Evolutionary conservation across 495 filamentous ascomycete species (phyloP).

Genomic region (Schizothecium vesticola): DNA sequence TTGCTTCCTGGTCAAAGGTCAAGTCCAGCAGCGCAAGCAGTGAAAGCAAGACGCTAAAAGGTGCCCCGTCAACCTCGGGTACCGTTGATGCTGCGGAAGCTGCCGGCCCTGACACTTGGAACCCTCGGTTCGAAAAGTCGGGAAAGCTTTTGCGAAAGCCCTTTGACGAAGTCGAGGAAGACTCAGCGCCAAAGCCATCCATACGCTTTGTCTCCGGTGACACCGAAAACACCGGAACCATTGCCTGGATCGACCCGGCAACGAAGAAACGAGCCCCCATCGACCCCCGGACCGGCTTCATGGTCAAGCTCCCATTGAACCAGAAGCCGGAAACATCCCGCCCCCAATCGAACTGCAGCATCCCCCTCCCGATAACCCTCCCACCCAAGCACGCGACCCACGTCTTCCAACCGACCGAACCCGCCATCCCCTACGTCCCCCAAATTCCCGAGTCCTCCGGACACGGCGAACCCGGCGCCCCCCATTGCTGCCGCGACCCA

Average conservation of each 20-base stretch:
- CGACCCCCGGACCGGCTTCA: constrained; percentile 28
- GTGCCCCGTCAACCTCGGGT: neutral
- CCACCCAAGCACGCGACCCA: constrained; percentile 18
- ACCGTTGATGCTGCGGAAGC: neutral
- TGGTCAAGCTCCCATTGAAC: constrained; percentile 3
- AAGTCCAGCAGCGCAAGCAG: constrained; percentile 42
- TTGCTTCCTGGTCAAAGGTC: constrained; percentile 61
- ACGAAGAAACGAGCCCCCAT: constrained; percentile 52
- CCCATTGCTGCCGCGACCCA: constrained; percentile 3
- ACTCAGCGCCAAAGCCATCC: neutral
- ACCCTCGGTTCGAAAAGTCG: constrained; percentile 25
- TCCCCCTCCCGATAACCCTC: constrained; percentile 14
- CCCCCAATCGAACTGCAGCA: neutral
- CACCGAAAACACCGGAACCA: constrained; percentile 27
- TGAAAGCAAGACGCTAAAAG: neutral
- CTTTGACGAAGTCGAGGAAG: constrained; percentile 29
- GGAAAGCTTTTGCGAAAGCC: constrained; percentile 34
- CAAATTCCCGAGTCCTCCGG: constrained; percentile 16
- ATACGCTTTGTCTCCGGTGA: neutral
- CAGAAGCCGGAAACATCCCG: neutral
- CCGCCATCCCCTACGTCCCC: constrained; percentile 31
- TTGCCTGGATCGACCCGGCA: constrained; percentile 64
- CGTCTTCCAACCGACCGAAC: constrained; percentile 35
- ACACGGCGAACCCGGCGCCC: neutral
- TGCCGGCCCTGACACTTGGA: neutral